These are phyloP conservation scores for Suhomyces ambrosiae DNA, from an alignment of 1,139 yeast species.

Conservation along the genomic window DNA sequence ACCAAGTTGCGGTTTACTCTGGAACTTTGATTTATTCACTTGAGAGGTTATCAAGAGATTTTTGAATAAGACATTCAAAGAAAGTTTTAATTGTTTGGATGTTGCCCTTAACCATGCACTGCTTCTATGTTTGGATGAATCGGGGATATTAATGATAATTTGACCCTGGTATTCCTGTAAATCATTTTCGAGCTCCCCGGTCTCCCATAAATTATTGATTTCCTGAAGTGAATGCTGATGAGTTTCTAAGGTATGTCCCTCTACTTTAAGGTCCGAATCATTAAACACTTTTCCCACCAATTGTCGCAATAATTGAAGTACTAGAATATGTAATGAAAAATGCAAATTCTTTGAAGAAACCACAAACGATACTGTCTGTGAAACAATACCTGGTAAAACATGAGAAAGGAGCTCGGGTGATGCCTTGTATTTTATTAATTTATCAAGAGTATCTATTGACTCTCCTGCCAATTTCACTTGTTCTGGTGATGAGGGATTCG, in stretches of 20 bases:
- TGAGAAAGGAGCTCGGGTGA: conserved; percentile 36
- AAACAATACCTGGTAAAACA: conserved; percentile 44
- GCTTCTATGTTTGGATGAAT: conserved; percentile 37
- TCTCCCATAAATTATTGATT: conserved; percentile 24
- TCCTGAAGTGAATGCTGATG: conserved; percentile 14
- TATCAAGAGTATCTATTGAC: conserved; percentile 19
- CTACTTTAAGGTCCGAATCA: conserved; percentile 28
- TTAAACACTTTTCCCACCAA: conserved; percentile 36
- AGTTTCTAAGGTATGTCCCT: conserved; percentile 1
- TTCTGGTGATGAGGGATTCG: conserved; percentile 18
- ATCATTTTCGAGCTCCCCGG: conserved; percentile 8
- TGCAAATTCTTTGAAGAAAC: conserved; percentile 28
- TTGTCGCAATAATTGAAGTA: conserved; percentile 31
- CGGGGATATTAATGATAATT: conserved; percentile 6
- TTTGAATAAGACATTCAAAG: conserved; percentile 40
- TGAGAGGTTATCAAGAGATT: conserved; percentile 20
- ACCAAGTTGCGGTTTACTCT: conserved; percentile 26
- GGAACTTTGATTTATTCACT: conserved; percentile 20
- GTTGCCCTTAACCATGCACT: conserved; percentile 68
- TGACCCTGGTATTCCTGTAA: conserved; percentile 11
- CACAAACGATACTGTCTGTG: conserved; percentile 34
- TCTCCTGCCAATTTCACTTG: conserved; percentile 17
- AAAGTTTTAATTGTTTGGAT: conserved; percentile 56
- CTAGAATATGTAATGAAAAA: conserved; percentile 23
- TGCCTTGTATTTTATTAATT: conserved; percentile 20